Percentiles rank a stretch among this genome's conserved stretches.
These are phyloP conservation scores for Hevea brasiliensis DNA, from an alignment of 345 rosid species.

Conservation along the genomic window DNA sequence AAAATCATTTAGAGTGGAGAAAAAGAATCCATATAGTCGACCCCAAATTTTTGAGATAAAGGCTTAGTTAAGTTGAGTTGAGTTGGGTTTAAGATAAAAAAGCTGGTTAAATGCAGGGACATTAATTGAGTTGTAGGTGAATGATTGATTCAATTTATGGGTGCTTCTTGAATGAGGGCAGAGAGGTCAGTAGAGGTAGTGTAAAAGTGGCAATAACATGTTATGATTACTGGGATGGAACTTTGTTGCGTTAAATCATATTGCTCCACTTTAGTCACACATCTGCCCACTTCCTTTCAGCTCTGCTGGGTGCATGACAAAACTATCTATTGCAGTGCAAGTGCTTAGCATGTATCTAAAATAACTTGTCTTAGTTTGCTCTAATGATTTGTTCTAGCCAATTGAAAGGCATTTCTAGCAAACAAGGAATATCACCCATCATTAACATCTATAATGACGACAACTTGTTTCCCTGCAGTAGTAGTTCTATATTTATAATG, in stretches of 20 bases:
- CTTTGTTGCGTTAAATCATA: not conserved
- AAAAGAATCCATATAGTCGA: no score
- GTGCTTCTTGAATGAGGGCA: not conserved
- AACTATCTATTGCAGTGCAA: not conserved
- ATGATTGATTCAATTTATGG: not conserved
- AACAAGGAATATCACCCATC: not conserved
- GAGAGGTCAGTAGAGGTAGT: not conserved
- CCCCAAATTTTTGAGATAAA: no score
- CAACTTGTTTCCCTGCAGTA: not conserved
- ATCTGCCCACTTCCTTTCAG: not conserved
- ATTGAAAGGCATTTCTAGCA: not conserved
- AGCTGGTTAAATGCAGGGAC: not conserved
- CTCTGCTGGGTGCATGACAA: not conserved
- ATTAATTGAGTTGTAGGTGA: not conserved
- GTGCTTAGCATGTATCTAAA: not conserved
- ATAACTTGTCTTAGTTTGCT: not conserved
- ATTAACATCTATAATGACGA: not conserved
- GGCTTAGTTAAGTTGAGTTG: no score
- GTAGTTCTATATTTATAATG: not conserved
- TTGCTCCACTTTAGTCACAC: not conserved
- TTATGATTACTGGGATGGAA: not conserved
- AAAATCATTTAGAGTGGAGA: no score
- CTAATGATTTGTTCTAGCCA: not conserved
- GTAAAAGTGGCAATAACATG: not conserved
- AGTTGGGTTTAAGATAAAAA: not conserved